These are phyloP conservation scores for Prototheca wickerhamii DNA, from an alignment of 163 green algal genomes.

Conservation along the genomic window DNA sequence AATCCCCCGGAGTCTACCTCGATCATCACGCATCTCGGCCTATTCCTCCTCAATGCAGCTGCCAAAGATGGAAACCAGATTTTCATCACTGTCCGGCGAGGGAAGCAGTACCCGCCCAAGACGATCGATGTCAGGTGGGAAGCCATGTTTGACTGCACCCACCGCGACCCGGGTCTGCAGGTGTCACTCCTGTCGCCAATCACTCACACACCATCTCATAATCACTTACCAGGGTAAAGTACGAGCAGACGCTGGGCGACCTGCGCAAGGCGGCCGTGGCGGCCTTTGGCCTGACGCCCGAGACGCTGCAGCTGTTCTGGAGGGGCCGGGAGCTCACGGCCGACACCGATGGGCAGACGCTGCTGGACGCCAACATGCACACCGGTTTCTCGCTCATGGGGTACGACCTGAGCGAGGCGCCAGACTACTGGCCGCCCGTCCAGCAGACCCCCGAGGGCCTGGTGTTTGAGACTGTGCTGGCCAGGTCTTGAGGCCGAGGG, in stretches of 20 bases:
- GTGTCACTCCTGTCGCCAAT: too few species aligned
- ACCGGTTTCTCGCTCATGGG: constrained; percentile 58
- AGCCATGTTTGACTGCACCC: constrained; percentile 4
- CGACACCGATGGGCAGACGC: constrained; percentile 42
- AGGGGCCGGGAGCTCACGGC: constrained; percentile 47
- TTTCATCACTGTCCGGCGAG: constrained; percentile 49
- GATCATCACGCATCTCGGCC: too few species aligned
- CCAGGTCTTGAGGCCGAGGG: neutral
- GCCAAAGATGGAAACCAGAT: constrained; percentile 51
- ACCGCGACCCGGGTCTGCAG: too few species aligned
- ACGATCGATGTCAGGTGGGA: constrained; percentile 45
- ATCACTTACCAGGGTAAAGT: constrained; percentile 41
- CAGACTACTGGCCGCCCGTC: constrained; percentile 55
- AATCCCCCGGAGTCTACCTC: too few species aligned
- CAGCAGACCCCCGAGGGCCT: constrained; percentile 42
- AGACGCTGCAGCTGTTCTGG: constrained; percentile 58
- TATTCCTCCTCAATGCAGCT: constrained; percentile 13
- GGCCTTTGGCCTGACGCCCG: constrained; percentile 30
- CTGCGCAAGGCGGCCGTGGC: constrained; percentile 31
- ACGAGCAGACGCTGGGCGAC: constrained; percentile 58
- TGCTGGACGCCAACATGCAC: constrained; percentile 61
- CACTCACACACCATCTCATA: neutral
- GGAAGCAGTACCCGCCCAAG: constrained; percentile 46
- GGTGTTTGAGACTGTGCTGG: constrained; percentile 9
- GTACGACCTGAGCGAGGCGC: constrained; percentile 48